Evolutionary conservation across 495 filamentous ascomycete genomes (phyloP), one percentile per base, ranked within the genome.

Genomic region (Trichoderma virens): DNA sequence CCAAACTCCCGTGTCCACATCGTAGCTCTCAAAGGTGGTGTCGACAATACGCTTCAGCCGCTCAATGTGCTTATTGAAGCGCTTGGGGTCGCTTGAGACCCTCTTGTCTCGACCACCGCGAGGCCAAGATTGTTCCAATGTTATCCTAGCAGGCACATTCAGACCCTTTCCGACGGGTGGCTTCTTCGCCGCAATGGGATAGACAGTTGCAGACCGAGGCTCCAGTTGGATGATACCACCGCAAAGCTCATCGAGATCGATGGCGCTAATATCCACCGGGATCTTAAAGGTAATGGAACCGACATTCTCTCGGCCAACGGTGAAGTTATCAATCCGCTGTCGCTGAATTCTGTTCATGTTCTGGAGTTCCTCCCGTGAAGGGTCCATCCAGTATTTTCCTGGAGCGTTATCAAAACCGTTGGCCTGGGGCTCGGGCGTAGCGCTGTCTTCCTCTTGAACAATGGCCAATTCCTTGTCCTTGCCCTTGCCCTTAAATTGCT

Each of bases 81-180:
- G 79, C 65, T 77, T 79, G 2, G 51, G 54, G 18, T 67, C 67
- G 18, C 74, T 70, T 23, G 67, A 72, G 34, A 67, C 67, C 61
- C 65, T 79, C 70, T 82, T 83, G 70, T 86, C 86, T 43, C 83
- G 79, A 47, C 85, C 82, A 18, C 35, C 27, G 60, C 93, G 86
- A 11, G 94, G 94, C 85, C 89, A 97, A 3, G 93, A 95, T 69
- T 97, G 91, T 72, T 93, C 87, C 13, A 98, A 83, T 18, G 82
- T 83, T 61, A 98, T 90, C 6, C 85, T 84, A 0, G 94, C 90
- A 1, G 92, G 93, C 5, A 97, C 90, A 68, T 98, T 98, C 65
- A 98, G 81, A 7, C 91, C 93, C 69, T 90, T 89, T 59, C 95
- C 95, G 62, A 83, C 80, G 3, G 86, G 79, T 23, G 94, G 90